Percentiles rank a stretch among this genome's conserved stretches.
Conservation (phyloP, 441 rosid genomes). For the Croton setiger region DNA sequence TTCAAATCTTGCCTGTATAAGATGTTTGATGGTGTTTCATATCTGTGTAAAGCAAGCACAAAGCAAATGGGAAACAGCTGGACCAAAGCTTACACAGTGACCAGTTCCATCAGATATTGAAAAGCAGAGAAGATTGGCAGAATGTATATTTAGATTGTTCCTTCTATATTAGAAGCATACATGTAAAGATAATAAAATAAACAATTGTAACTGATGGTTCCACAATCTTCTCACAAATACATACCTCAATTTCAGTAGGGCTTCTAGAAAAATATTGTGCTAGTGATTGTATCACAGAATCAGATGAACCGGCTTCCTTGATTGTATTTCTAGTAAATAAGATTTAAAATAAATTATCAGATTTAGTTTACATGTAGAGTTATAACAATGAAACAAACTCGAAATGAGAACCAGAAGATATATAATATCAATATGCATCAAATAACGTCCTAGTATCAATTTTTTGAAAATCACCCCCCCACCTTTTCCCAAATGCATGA, state of each 20-base stretch:
- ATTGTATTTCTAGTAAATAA: slow-evolving; percentile 66
- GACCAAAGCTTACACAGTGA: slow-evolving; percentile 73
- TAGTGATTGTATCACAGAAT: slow-evolving; percentile 60
- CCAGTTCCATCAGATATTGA: slow-evolving; percentile 40
- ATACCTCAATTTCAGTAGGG: slow-evolving; percentile 79
- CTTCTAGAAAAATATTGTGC: slow-evolving; percentile 69
- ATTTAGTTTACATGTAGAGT: neutral
- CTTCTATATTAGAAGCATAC: slow-evolving; percentile 1
- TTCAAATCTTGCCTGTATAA: slow-evolving; percentile 99
- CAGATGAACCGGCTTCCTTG: slow-evolving; percentile 64
- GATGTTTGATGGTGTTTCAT: slow-evolving; percentile 97
- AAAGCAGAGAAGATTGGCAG: slow-evolving; percentile 7
- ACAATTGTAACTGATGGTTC: neutral
- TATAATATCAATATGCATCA: neutral
- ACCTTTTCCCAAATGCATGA: neutral
- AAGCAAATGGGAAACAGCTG: slow-evolving; percentile 85
- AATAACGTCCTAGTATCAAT: neutral
- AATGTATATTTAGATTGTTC: neutral
- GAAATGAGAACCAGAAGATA: neutral
- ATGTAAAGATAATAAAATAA: neutral
- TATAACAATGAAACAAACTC: neutral
- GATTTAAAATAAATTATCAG: slow-evolving; percentile 21
- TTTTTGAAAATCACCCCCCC: neutral
- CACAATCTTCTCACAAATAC: slow-evolving; percentile 15
- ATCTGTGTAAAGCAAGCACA: slow-evolving; percentile 88